These are phyloP conservation scores for Clavispora carvajalis DNA, from an alignment of 805 yeast species.

Conservation along the genomic window DNA sequence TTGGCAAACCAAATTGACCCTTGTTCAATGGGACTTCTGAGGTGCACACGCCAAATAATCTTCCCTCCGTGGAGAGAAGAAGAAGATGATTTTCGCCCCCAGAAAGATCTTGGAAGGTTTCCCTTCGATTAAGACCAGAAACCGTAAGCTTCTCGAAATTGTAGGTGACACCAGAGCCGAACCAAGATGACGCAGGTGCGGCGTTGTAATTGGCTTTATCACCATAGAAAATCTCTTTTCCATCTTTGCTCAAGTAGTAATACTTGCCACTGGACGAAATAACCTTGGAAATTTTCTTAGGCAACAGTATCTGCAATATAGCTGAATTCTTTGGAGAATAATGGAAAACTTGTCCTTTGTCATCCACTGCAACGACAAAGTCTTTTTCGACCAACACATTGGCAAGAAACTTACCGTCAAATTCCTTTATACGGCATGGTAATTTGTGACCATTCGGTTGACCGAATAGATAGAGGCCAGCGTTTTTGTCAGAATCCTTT, in stretches of 20 bases:
- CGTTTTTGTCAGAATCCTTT: slow-evolving; percentile 18
- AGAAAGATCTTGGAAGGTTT: slow-evolving; percentile 42
- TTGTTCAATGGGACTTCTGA: slow-evolving; percentile 23
- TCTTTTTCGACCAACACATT: slow-evolving; percentile 50
- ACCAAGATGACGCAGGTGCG: slow-evolving; percentile 4
- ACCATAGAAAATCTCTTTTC: slow-evolving; percentile 37
- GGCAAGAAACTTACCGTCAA: slow-evolving; percentile 55
- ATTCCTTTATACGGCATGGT: slow-evolving; percentile 58
- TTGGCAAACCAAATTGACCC: slow-evolving; percentile 87
- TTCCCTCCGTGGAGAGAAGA: slow-evolving; percentile 53
- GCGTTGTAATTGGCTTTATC: slow-evolving; percentile 19
- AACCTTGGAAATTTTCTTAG: slow-evolving; percentile 22
- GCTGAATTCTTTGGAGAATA: slow-evolving; percentile 50
- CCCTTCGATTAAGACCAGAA: slow-evolving; percentile 16
- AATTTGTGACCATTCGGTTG: slow-evolving; percentile 28
- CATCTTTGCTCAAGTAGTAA: slow-evolving; percentile 37
- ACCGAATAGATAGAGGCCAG: slow-evolving; percentile 38
- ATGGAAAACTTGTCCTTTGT: slow-evolving; percentile 67
- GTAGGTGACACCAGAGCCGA: slow-evolving; percentile 4
- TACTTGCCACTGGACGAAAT: slow-evolving; percentile 49
- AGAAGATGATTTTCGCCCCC: slow-evolving; percentile 69
- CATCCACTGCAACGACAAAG: slow-evolving; percentile 54
- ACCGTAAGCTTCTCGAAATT: slow-evolving; percentile 1
- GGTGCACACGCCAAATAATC: slow-evolving; percentile 60
- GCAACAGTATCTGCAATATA: slow-evolving; percentile 22